These are phyloP conservation scores for Calonectria multiphialidica DNA, from an alignment of 2,329 filamentous ascomycete species.

Conservation along the genomic window DNA sequence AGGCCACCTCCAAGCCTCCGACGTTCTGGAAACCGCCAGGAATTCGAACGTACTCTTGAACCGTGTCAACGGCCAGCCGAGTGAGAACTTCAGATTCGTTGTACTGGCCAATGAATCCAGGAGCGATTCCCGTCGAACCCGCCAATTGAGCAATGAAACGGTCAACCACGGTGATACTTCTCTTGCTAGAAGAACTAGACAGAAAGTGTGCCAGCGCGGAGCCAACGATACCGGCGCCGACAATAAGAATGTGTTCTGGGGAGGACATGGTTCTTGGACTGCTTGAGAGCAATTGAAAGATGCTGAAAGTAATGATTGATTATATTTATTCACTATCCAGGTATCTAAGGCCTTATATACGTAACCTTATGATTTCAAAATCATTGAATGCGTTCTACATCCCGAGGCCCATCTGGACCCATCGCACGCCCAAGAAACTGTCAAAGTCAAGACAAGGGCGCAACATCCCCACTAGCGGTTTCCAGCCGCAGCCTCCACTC, in stretches of 20 bases:
- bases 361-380: background rate
- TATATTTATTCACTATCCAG: background rate
- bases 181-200: background rate
- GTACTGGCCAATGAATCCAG: constrained; percentile 40
- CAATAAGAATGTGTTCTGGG: constrained; percentile 30
- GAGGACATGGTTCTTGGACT: constrained; percentile 23
- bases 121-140: constrained; percentile 37
- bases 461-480: background rate
- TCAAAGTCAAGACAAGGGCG: constrained; percentile 24
- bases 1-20: constrained; percentile 37
- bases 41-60: constrained; percentile 35
- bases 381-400: background rate
- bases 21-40: constrained; percentile 37
- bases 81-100: constrained; percentile 39
- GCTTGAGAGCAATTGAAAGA: background rate
- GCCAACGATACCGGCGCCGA: constrained; percentile 36
- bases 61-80: constrained; percentile 35
- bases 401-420: background rate
- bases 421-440: constrained; percentile 1
- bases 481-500: background rate
- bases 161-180: constrained; percentile 35
- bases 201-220: constrained; percentile 32
- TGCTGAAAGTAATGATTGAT: background rate
- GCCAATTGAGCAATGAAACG: constrained; percentile 27
- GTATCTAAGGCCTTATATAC: background rate